Percentiles rank a stretch among this genome's conserved stretches.
Conservation (phyloP, 73 alveolate species). For the Diophrys appendiculata region DNA sequence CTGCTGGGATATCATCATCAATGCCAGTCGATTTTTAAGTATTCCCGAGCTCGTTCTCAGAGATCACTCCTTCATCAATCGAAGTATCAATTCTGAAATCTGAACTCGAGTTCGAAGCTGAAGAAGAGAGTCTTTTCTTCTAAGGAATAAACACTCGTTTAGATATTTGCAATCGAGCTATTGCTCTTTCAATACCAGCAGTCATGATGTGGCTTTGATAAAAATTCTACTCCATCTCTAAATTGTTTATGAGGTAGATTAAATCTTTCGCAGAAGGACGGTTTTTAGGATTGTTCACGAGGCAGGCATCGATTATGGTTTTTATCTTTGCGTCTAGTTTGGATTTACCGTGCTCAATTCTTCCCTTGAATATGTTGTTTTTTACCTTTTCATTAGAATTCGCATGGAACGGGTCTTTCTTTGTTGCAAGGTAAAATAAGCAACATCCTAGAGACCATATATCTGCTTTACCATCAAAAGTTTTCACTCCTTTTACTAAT, state of each 20-base stretch:
- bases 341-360: conserved; percentile 26
- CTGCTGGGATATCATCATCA: too few species aligned
- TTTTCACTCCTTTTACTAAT: conserved; percentile 21
- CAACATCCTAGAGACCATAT: conserved; percentile 80
- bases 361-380: conserved; percentile 45
- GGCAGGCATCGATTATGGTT: conserved; percentile 36
- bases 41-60: too few species aligned
- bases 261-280: conserved; percentile 29
- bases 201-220: background rate
- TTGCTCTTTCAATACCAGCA: background rate
- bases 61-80: background rate
- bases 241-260: conserved; percentile 17
- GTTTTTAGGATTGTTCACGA: conserved; percentile 21
- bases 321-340: conserved; percentile 34
- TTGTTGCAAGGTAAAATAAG: conserved; percentile 58
- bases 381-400: conserved; percentile 51
- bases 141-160: background rate
- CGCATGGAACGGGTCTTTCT: conserved; percentile 76
- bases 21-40: too few species aligned
- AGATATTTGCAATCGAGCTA: background rate
- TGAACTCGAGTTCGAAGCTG: background rate
- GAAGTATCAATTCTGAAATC: background rate
- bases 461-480: conserved; percentile 58
- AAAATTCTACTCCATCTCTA: conserved; percentile 11
- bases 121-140: background rate